Evolutionary conservation across 345 rosid genomes (phyloP).

Genomic region (Eutrema yunnanense): DNA sequence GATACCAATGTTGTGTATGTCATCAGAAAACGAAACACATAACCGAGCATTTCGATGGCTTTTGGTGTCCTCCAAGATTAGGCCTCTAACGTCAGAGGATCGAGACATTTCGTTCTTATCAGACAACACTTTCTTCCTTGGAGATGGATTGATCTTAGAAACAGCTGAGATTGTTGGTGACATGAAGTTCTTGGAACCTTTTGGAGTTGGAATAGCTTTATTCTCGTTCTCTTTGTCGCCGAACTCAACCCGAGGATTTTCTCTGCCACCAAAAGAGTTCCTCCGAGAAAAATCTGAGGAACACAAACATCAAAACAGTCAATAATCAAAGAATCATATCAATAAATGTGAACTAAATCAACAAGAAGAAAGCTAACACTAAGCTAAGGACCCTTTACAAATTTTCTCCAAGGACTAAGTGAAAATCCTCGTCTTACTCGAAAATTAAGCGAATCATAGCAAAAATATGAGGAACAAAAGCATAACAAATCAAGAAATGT

Average conservation of each 20-base stretch:
- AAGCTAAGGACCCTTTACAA: background rate
- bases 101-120: constrained; percentile 52
- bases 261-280: constrained; percentile 37
- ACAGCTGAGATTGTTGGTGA: constrained; percentile 85
- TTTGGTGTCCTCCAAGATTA: constrained; percentile 31
- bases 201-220: constrained; percentile 39
- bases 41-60: constrained; percentile 25
- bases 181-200: constrained; percentile 68
- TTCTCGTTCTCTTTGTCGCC: constrained; percentile 61
- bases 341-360: background rate
- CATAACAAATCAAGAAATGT: too few relatives aligned
- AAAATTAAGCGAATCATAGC: background rate
- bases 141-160: constrained; percentile 63
- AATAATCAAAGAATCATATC: background rate
- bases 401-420: background rate
- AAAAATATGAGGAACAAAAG: too few relatives aligned
- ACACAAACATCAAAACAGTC: background rate
- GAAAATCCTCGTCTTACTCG: background rate
- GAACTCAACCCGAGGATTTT: constrained; percentile 29
- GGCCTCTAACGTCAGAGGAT: constrained; percentile 36
- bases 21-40: constrained; percentile 42
- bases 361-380: background rate
- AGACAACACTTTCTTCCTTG: constrained; percentile 64
- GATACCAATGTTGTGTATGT: constrained; percentile 7
- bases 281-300: constrained; percentile 39